Conservation (phyloP, 768 basidiomycete genomes). For the Russula brevipes region DNA sequence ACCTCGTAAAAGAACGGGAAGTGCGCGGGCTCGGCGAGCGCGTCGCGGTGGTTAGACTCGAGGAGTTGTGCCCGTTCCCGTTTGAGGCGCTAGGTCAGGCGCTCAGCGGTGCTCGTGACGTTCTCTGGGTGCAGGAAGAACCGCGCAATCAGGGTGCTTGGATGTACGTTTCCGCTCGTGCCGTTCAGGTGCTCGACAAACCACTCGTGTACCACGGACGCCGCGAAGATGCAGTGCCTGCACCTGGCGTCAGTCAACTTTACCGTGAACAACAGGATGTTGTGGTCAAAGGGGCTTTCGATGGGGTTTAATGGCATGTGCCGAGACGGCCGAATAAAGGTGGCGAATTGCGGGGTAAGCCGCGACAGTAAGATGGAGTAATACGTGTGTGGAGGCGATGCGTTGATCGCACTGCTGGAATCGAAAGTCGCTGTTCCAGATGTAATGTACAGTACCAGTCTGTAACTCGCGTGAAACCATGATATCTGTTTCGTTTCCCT, state of each 20-base stretch:
- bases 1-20: slow-evolving; percentile 67
- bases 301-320: slow-evolving; percentile 30
- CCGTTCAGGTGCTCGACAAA: neutral
- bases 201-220: slow-evolving; percentile 58
- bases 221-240: slow-evolving; percentile 67
- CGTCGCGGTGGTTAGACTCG: slow-evolving; percentile 70
- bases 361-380: too few relatives aligned
- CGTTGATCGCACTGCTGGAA: neutral
- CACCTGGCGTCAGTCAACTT: slow-evolving; percentile 65
- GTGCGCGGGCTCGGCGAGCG: slow-evolving; percentile 40
- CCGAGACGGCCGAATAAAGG: neutral
- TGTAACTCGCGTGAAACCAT: neutral
- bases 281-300: slow-evolving; percentile 56
- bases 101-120: slow-evolving; percentile 39
- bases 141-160: slow-evolving; percentile 84
- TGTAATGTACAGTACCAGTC: neutral
- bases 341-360: neutral
- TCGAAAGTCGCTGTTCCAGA: neutral
- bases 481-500: neutral
- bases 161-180: slow-evolving; percentile 54
- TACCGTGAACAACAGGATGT: slow-evolving; percentile 62
- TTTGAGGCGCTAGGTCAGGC: slow-evolving; percentile 47
- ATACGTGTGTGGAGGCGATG: neutral
- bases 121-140: slow-evolving; percentile 81
- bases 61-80: slow-evolving; percentile 88